Evolutionary conservation across 208 protist species (phyloP), one percentile per base, ranked within the genome.

Genomic region (Strigomonas galati): DNA sequence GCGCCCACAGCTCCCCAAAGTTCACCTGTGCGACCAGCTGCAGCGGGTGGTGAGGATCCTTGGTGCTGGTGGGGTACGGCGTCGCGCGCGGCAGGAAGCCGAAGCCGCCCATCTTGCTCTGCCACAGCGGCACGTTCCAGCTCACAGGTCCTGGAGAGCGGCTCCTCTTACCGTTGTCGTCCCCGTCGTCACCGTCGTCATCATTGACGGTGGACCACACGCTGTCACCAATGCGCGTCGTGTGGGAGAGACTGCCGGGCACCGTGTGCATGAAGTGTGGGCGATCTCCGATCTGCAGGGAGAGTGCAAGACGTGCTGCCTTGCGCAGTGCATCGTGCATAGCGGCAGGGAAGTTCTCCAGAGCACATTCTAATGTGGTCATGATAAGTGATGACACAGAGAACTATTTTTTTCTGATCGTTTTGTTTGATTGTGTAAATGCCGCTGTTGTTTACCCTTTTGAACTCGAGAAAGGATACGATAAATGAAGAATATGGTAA

Each of bases 71-170:
- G 30, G 69, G 69, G 62, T 74, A 74, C 4, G 59, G 27, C 26
- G 30, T 7, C 12, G 30, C 57, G 24, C 59, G 55, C 52, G 69
- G 69, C 23, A 74, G 43, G 49, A 66, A 68, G n/a, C 69, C 69
- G 43, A 68, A 74, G 30, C 69, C 69, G 37, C 69, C 69, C 23
- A 65, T n/a, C 56, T 74, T 74, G 62, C 69, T 74, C 30, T 28
- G 26, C 60, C 60, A 74, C 55, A 74, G 69, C 23, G 69, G 69
- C 19, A 69, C 14, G 46, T 58, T 74, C 14, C 48, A n/a, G n/a
- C 51, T 53, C 44, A 69, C 43, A 9, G 26, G 46, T 27, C 2
- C 53, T 12, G 27, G 2, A 2, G 3, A 30, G 15, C 63, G 35
- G 14, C n/a, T 58, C 30, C 48, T 55, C 6, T 43, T 17, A 6